phyloP scores from a whole-genome alignment of 176 grass and related monocot genomes.

The Hordeum vulgare region MorexV3_pseudomolecules_assembly NC_058518.1:308005373-308005872 shows the following conservation, averaged over 20 bases:
- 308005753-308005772: conserved; percentile 93
- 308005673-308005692: conserved; percentile 74
- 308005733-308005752: conserved; percentile 74
- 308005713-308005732: conserved; percentile 81
- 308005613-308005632: conserved; percentile 53
- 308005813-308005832: neutral
- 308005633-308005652: conserved; percentile 74
- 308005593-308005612: conserved; percentile 60
- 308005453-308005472: conserved; percentile 19
- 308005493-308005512: neutral
- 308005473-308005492: neutral
- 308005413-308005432: neutral
- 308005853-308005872: conserved; percentile 72
- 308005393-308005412: neutral
- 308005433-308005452: neutral
- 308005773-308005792: conserved; percentile 38
- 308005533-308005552: conserved; percentile 26
- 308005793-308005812: neutral
- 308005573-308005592: conserved; percentile 65
- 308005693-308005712: conserved; percentile 88
- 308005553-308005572: conserved; percentile 65
- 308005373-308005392: neutral
- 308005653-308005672: conserved; percentile 75
- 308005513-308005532: neutral
- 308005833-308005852: neutral